A percentile compares a stretch with the other conserved stretches of the same genome.
Conservation (phyloP, 1,284 basidiomycete species). For the Trametes sp. region DNA sequence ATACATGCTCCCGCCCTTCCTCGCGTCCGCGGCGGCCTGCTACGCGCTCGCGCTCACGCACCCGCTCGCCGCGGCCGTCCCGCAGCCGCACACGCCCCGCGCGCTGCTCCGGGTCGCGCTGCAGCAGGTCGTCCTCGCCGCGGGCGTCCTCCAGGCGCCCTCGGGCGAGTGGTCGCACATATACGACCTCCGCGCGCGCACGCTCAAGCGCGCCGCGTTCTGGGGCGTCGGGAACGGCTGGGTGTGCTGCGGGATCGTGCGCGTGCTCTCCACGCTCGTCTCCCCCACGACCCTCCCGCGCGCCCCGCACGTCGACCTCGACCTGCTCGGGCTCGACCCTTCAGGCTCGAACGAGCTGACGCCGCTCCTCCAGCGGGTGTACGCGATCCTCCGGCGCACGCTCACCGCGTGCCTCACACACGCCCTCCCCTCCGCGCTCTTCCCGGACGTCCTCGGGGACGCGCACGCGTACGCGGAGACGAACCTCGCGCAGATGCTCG, state of each 20-base stretch:
- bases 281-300: not conserved
- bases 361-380: constrained; percentile 15
- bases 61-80: not conserved
- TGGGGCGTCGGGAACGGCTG: constrained; percentile 42
- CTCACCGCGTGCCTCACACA: constrained; percentile 30
- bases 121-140: constrained; percentile 34
- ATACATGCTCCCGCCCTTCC: constrained; percentile 39
- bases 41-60: constrained; percentile 6
- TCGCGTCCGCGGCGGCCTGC: constrained; percentile 30
- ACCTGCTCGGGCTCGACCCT: not conserved
- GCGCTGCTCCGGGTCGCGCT: constrained; percentile 26
- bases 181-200: constrained; percentile 27
- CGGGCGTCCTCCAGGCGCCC: constrained; percentile 27
- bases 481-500: constrained; percentile 37
- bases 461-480: constrained; percentile 35
- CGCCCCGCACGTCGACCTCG: constrained; percentile 10
- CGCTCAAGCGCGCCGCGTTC: constrained; percentile 31
- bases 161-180: constrained; percentile 37
- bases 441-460: constrained; percentile 39
- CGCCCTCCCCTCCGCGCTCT: constrained; percentile 32
- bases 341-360: not conserved
- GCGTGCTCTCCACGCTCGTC: constrained; percentile 27
- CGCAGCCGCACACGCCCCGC: not conserved
- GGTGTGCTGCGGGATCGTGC: constrained; percentile 38
- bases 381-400: constrained; percentile 30